Base-by-base conservation (phyloP, 495 filamentous ascomycete genomes). In the Cercophora scortea region DNA sequence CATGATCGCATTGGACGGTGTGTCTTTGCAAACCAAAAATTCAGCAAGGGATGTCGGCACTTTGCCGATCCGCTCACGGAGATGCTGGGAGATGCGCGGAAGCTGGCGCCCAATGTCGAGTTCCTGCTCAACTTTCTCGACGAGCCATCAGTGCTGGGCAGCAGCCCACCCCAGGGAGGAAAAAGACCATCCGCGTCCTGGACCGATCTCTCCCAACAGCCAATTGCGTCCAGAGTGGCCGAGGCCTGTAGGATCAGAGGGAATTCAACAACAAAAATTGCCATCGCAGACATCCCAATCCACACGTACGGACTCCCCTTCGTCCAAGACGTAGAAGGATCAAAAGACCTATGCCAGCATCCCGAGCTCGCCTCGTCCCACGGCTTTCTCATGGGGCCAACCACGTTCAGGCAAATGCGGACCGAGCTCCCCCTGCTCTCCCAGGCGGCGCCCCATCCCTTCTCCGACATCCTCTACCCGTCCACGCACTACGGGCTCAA, bases 101-200 rank as follows among this genome's bases (percentile, higher is more conserved):
- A 16, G 9, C 8, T 9, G 49, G 65, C 89, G 33, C 88, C 87
- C 0, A 81, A 90, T 58, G 83, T 91, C 77, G 80, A 86, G 53
- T 64, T 93, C 42, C 81, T 83, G 0, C 84, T 91, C 62, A 93
- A 92, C 62, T 71, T 81, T 10, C 82, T 90, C 51, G 87, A 93
- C 58, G 88, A 91, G 60, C 84, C 84, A 17, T 71, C 83, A 5
- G 82, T 92, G 4, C 65, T 89, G 13, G 66, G 88, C 4, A 5
- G 25, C 25, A 25, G 25, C 25, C 80, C 85, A 0, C 54, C 50
- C 9, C 1, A 18, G 1, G 4, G 41, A 9, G 12, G n/a, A 12
- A n/a, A 8, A 1, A 1, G 12, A 34, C 42, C 18, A 36, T 41
- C 25, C 3, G 47, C 56, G 35, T 33, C 11, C 5, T 16, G 51